These are phyloP conservation scores for Datura wrightii DNA, from an alignment of 257 asterid species.

Conservation along the genomic window DNA sequence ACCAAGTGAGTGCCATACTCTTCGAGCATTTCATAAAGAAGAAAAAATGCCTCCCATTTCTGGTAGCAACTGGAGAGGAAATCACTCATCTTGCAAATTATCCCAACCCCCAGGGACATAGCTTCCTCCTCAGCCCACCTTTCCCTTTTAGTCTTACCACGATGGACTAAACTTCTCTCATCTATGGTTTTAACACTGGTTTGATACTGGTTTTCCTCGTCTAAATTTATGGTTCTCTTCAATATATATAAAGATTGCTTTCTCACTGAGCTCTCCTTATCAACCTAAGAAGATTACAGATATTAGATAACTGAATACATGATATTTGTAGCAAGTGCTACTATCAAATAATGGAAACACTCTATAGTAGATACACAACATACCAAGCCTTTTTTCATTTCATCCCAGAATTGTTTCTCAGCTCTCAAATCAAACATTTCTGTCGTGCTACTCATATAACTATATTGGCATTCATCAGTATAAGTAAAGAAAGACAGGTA, in stretches of 20 bases:
- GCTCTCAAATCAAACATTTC: conserved; percentile 58
- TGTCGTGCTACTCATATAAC: conserved; percentile 44
- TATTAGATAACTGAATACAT: not conserved
- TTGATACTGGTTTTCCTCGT: conserved; percentile 50
- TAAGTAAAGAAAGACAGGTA: conserved; percentile 62
- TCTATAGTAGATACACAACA: conserved; percentile 30
- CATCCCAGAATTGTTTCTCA: conserved; percentile 75
- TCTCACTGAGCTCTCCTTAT: conserved; percentile 72
- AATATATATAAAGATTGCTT: conserved; percentile 80
- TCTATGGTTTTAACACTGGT: conserved; percentile 50
- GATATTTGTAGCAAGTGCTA: conserved; percentile 19
- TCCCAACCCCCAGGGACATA: conserved; percentile 84
- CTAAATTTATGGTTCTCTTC: conserved; percentile 62
- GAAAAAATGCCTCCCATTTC: conserved; percentile 90
- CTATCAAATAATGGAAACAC: not conserved
- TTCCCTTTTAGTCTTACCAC: conserved; percentile 62
- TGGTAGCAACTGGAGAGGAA: conserved; percentile 49
- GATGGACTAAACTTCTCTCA: conserved; percentile 47
- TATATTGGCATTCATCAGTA: conserved; percentile 54
- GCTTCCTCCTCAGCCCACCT: conserved; percentile 95
- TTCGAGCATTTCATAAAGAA: conserved; percentile 97
- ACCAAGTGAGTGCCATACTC: conserved; percentile 98
- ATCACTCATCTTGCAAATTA: conserved; percentile 51
- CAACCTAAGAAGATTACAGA: conserved; percentile 56
- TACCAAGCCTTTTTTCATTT: conserved; percentile 92